Evolutionary conservation across 129 eudicot species (phyloP).

Genomic region (Flaveria sonorensis): DNA sequence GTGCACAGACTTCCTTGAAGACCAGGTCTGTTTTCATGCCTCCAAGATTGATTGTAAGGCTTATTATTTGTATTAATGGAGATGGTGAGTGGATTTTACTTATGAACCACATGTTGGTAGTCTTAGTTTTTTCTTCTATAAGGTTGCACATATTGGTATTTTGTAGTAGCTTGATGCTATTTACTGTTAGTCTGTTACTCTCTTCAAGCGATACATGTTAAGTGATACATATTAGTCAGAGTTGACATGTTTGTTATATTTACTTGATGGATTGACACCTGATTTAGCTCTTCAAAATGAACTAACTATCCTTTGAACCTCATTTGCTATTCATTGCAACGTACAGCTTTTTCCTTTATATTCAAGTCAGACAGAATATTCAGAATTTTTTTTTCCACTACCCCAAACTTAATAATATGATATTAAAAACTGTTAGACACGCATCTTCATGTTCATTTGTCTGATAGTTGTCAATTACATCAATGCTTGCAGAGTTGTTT

Average conservation of each 20-base stretch:
- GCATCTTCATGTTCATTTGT: not conserved
- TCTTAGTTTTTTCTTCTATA: not conserved
- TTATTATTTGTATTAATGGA: slow-evolving; percentile 13
- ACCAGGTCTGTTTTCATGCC: slow-evolving; percentile 63
- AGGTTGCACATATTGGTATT: not conserved
- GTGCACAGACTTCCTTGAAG: slow-evolving; percentile 87
- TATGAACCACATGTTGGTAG: slow-evolving; percentile 22
- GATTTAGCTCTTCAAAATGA: slow-evolving; percentile 12
- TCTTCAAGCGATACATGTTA: slow-evolving; percentile 2
- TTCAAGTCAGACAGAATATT: not conserved
- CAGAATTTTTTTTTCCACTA: not conserved
- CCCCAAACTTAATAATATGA: not conserved
- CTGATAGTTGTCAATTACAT: not conserved
- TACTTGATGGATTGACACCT: not conserved
- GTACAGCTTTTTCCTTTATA: not conserved
- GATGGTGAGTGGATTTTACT: slow-evolving; percentile 7
- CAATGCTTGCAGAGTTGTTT: slow-evolving; percentile 7
- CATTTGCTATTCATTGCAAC: not conserved
- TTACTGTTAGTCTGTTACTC: slow-evolving; percentile 2
- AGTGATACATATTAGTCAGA: not conserved
- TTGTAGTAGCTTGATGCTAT: slow-evolving; percentile 8
- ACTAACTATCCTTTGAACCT: not conserved
- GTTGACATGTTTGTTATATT: not conserved
- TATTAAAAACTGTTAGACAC: not conserved
- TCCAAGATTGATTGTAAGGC: not conserved